phyloP scores from a whole-genome alignment of 1,139 yeast species.

The Geotrichum candidum region DNA sequence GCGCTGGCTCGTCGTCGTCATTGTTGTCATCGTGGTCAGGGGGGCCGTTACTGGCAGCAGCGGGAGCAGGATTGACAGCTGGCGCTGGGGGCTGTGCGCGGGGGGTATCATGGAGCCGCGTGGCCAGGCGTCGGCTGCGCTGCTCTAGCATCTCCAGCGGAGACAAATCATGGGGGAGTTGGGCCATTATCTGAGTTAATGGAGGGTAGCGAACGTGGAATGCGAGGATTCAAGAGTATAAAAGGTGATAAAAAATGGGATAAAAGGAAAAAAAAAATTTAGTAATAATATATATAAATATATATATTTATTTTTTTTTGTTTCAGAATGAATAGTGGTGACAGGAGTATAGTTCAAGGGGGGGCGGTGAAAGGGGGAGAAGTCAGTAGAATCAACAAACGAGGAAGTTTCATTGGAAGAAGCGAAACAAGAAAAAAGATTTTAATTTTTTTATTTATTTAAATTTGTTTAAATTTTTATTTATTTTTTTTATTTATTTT shows the following conservation, averaged over 20 bases:
- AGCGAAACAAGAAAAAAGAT: no score
- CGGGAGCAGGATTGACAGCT: background rate
- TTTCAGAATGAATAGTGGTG: no score
- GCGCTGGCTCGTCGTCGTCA: background rate
- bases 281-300: no score
- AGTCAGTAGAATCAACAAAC: no score
- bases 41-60: background rate
- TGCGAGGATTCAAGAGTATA: background rate
- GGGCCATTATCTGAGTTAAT: conserved; percentile 6
- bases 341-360: no score
- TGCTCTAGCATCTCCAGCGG: conserved; percentile 31
- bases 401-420: no score
- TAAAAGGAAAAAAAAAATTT: background rate
- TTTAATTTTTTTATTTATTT: no score
- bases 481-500: no score
- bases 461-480: no score
- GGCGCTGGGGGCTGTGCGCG: background rate
- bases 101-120: conserved; percentile 17
- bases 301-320: no score
- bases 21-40: background rate
- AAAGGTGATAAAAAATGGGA: background rate
- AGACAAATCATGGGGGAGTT: conserved; percentile 21
- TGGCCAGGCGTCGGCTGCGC: conserved; percentile 29
- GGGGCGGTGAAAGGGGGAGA: no score
- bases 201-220: background rate